Evolutionary conservation across 495 filamentous ascomycete genomes (phyloP), one percentile per base, ranked within the genome.

Genomic region (Bacidia rubella): DNA sequence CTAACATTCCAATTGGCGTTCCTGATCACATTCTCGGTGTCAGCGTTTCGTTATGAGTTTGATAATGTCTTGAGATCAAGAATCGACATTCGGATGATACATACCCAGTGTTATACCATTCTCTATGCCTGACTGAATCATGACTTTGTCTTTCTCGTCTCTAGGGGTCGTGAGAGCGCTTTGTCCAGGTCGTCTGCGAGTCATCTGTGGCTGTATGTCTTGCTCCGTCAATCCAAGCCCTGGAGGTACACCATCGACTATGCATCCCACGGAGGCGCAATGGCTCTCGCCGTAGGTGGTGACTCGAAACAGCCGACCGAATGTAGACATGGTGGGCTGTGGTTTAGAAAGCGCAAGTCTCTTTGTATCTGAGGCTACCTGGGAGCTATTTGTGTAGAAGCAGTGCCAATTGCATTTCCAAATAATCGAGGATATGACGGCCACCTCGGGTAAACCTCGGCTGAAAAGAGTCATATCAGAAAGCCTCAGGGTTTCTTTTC

Each of bases 151-250:
- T 64, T 90, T 90, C 68, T 98, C 92, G 62, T 97, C 77, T 35
- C 92, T 80, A 32, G 93, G 92, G 25, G 92, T 98, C 3, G 88
- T 90, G 58, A 98, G 79, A 41, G 79, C 82, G 60, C 80, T 87
- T 67, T 98, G 93, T 39, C 92, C 92, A 11, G 92, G 92, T 40
- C 92, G 78, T 54, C 92, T 75, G 54, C 93, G 82, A 25, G 83
- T 93, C 78, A 98, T 82, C 68, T 96, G 92, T 40, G 87, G 86
- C 68, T 98, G 92, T 62, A 98, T 92, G 64, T 95, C 89, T 53
- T 71, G 75, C 68, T 95, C 90, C 47, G 82, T 85, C 64, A 97
- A 78, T 57, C 82, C 70, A 76, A 98, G 85, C 57, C 90, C 89
- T 0, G 92, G 89, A 7, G 92, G 92, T 62, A 78, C 83, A 48